A percentile compares a stretch with the other conserved stretches of the same genome.
Evolutionary conservation across 352 stramenopile genomes (phyloP).

Genomic region (Globisporangium ultimum): DNA sequence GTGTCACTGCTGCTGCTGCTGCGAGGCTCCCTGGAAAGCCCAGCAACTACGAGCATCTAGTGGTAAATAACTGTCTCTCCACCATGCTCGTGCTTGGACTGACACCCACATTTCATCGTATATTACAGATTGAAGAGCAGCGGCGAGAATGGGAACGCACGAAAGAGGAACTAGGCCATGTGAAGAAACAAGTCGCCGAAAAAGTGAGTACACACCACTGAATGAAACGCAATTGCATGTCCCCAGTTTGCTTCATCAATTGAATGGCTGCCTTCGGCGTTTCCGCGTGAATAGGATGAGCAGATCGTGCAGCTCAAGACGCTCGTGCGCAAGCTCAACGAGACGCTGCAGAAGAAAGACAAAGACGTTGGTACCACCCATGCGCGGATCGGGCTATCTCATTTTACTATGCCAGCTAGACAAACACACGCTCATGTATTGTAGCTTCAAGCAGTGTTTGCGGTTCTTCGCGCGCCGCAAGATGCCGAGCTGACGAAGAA

Average conservation of each 20-base stretch:
- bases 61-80: slow-evolving; percentile 1
- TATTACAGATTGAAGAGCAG: slow-evolving; percentile 42
- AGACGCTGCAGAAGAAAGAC: slow-evolving; percentile 61
- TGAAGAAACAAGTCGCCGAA: slow-evolving; percentile 42
- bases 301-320: slow-evolving; percentile 62
- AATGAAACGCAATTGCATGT: neutral
- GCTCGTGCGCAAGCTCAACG: slow-evolving; percentile 44
- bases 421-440: neutral
- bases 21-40: too few species aligned
- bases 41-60: slow-evolving; percentile 9
- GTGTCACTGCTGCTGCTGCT: neutral
- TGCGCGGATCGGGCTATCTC: neutral
- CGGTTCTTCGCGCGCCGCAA: slow-evolving; percentile 49
- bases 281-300: slow-evolving; percentile 29
- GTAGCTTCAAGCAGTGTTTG: slow-evolving; percentile 60
- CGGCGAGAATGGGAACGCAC: slow-evolving; percentile 51
- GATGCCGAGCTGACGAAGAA: slow-evolving; percentile 65
- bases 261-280: neutral
- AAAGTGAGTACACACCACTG: slow-evolving; percentile 19
- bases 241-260: neutral
- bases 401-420: neutral
- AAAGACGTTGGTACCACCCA: slow-evolving; percentile 38
- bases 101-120: too few species aligned
- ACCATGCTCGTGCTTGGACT: too few species aligned
- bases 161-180: slow-evolving; percentile 42